Conservation (phyloP, 2,329 filamentous ascomycete genomes). For the Aspergillus jensenii region DNA sequence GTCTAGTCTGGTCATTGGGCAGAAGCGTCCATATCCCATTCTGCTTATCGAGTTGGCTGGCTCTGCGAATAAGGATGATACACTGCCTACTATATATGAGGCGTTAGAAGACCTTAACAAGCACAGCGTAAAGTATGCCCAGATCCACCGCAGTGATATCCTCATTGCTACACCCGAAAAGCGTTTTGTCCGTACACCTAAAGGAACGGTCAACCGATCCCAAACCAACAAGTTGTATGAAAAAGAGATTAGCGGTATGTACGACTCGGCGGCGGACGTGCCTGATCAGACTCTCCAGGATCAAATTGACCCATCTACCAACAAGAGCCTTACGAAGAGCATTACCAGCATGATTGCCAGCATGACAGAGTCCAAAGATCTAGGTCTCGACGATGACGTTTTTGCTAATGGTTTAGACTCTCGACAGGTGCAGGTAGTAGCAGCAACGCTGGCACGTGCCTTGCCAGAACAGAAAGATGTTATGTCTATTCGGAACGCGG, state of each 20-base stretch:
- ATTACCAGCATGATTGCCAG: neutral
- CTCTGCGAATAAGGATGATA: neutral
- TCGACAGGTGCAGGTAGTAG: constrained; percentile 4
- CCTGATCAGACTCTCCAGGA: neutral
- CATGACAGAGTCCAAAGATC: neutral
- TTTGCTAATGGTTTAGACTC: constrained; percentile 8
- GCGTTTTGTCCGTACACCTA: constrained; percentile 7
- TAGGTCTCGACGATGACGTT: constrained; percentile 4
- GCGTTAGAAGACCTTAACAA: neutral
- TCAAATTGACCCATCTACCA: neutral
- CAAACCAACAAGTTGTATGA: neutral
- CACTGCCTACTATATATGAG: neutral
- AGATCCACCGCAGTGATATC: constrained; percentile 1
- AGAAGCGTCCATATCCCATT: constrained; percentile 2
- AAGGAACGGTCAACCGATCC: constrained; percentile 4
- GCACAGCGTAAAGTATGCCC: neutral
- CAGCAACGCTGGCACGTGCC: neutral
- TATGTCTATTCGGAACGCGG: neutral
- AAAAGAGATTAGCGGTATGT: too few relatives aligned
- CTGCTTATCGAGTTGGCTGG: constrained; percentile 6
- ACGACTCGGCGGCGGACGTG: too few relatives aligned
- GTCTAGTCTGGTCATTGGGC: constrained; percentile 18
- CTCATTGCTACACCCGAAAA: constrained; percentile 2
- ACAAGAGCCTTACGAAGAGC: neutral
- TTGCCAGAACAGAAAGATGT: neutral